A percentile compares a stretch with the other conserved stretches of the same genome.
Conservation (phyloP, 75 land plant genomes). For the Isoetes taiwanensis region DNA sequence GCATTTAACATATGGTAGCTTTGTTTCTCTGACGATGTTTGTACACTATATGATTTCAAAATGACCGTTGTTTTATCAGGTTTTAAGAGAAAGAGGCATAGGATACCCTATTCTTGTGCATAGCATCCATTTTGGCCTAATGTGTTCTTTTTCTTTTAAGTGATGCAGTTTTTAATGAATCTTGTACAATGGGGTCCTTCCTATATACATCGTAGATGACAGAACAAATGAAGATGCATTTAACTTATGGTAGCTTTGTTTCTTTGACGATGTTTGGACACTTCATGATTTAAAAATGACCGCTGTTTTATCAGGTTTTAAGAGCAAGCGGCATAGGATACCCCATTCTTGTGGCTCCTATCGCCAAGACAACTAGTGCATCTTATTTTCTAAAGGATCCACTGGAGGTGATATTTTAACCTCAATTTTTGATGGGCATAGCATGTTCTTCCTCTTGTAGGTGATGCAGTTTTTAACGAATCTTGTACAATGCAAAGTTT, state of each 20-base stretch:
- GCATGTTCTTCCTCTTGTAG: no score
- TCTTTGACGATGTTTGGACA: not conserved
- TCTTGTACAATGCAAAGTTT: no score
- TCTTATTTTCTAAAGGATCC: constrained; percentile 1
- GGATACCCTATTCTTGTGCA: constrained; percentile 13
- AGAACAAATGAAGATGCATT: constrained; percentile 23
- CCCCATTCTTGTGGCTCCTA: constrained; percentile 9
- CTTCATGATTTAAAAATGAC: not conserved
- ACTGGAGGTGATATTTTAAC: no score
- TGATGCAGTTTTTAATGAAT: no score
- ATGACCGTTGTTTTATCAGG: not conserved
- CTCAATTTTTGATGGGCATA: no score
- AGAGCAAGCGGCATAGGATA: constrained; percentile 1
- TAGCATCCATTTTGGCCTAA: no score
- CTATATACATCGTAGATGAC: constrained; percentile 21
- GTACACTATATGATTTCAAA: not conserved
- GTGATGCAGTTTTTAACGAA: no score
- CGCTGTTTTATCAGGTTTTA: not conserved
- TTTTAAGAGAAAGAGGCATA: not conserved
- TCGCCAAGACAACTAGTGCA: constrained; percentile 12
- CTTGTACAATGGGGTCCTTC: constrained; percentile 12
- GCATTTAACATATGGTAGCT: constrained; percentile 10
- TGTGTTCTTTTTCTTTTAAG: no score
- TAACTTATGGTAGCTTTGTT: not conserved
- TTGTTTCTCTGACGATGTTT: not conserved